Percentiles rank a stretch among this genome's conserved stretches.
These are phyloP conservation scores for Paraphaeosphaeria minitans DNA, from an alignment of 2,329 filamentous ascomycete species.

Conservation along the genomic window DNA sequence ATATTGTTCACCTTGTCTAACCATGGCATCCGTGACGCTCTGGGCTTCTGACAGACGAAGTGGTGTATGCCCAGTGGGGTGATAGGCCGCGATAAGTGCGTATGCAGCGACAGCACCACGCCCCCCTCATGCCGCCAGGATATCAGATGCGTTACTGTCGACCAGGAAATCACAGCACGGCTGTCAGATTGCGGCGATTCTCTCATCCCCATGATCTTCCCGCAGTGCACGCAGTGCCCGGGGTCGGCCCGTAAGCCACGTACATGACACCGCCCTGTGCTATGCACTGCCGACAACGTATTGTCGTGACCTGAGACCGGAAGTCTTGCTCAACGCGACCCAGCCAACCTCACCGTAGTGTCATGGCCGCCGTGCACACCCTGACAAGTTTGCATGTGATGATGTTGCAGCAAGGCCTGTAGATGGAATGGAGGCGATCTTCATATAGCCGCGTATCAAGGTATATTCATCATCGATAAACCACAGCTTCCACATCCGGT, in stretches of 20 bases:
- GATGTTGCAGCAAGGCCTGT: slow-evolving; percentile 29
- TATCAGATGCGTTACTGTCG: slow-evolving; percentile 20
- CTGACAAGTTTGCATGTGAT: slow-evolving; percentile 37
- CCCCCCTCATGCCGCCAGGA: slow-evolving; percentile 29
- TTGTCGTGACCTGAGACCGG: slow-evolving; percentile 8
- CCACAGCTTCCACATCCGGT: slow-evolving; percentile 30
- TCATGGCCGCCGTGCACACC: slow-evolving; percentile 17
- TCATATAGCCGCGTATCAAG: slow-evolving; percentile 43
- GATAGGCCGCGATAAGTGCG: slow-evolving; percentile 35
- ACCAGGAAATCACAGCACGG: slow-evolving; percentile 22
- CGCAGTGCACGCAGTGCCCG: slow-evolving; percentile 32
- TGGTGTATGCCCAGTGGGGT: slow-evolving; percentile 23
- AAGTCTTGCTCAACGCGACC: slow-evolving; percentile 5
- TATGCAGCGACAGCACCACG: slow-evolving; percentile 20
- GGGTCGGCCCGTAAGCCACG: slow-evolving; percentile 38
- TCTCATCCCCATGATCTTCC: slow-evolving; percentile 28
- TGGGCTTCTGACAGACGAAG: slow-evolving; percentile 22
- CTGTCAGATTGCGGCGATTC: slow-evolving; percentile 23
- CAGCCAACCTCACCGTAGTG: slow-evolving; percentile 13
- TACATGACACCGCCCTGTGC: slow-evolving; percentile 9
- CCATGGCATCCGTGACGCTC: slow-evolving; percentile 29
- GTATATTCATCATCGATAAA: slow-evolving; percentile 40
- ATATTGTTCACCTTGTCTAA: slow-evolving; percentile 29
- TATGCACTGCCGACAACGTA: slow-evolving; percentile 14
- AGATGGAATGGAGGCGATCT: slow-evolving; percentile 34